Base-by-base conservation (phyloP, 1,284 basidiomycete genomes). In the Athelia sp. region DNA sequence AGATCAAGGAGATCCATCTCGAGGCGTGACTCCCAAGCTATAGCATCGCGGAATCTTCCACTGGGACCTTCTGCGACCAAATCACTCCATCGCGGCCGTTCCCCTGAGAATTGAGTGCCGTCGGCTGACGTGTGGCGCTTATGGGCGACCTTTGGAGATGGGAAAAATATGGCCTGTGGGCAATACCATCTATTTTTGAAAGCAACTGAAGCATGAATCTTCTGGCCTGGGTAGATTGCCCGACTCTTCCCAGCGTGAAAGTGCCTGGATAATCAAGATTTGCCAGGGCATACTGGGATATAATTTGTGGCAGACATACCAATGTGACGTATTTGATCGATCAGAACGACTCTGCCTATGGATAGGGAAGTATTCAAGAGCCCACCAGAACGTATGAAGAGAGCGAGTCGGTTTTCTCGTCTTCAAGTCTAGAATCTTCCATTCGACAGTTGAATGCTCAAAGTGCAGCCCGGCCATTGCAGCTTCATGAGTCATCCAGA, bases 401-500 rank as follows among this genome's bases (percentile, higher is more conserved):
- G n/a, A 43, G 11, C 19, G 11, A 11, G 10, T 11, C 18, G n/a
- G 19, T 19, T n/a, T 11, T 11, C 19, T 43, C 19, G 40, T 19
- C 15, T 40, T n/a, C 9, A 40, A n/a, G 19, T 40, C 15, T 44
- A 8, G 6, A 4, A 15, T 8, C 43, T 44, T 44, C 43, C 43
- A 44, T 17, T 54, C 48, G 15, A 60, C 38, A 23, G 62, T 53
- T 1, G 54, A 56, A 10, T 62, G 54, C 15, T 51, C 21, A 34
- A 66, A 35, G 1, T 32, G 17, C 2, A 63, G 62, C 31, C 64
- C 63, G 18, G 15, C 23, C 1, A 43, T 45, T 17, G n/a, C 11
- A 2, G 64, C 62, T 47, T 62, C 62, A 19, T 56, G 49, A 17
- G 57, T 51, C 63, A 62, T 65, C 61, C 63, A 65, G 17, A 62